These are phyloP conservation scores for Petunia axillaris DNA, from an alignment of 257 asterid species.

Conservation along the genomic window DNA sequence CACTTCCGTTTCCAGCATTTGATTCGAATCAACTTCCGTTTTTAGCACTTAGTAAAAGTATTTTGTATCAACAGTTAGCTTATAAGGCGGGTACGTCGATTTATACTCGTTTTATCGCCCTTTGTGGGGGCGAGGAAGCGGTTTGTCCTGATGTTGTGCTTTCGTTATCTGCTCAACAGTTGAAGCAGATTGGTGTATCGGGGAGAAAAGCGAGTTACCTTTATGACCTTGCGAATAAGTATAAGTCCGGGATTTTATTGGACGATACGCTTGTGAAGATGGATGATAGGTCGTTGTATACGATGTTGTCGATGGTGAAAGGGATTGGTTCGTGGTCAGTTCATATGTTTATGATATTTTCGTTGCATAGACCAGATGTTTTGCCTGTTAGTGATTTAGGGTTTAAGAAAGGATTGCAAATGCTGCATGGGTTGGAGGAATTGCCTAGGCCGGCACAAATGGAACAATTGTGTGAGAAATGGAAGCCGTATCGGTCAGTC, in stretches of 20 bases:
- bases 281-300: conserved; percentile 87
- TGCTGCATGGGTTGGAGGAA: conserved; percentile 77
- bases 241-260: conserved; percentile 72
- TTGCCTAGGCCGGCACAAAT: conserved; percentile 86
- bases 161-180: conserved; percentile 69
- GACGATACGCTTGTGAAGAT: conserved; percentile 79
- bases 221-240: conserved; percentile 77
- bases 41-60: conserved; percentile 74
- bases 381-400: conserved; percentile 90
- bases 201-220: conserved; percentile 85
- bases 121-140: conserved; percentile 70
- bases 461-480: conserved; percentile 89
- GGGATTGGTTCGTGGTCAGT: conserved; percentile 98
- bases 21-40: conserved; percentile 67
- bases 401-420: conserved; percentile 90
- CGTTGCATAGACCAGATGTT: conserved; percentile 89
- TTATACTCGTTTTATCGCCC: conserved; percentile 70
- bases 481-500: conserved; percentile 93
- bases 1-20: conserved; percentile 61
- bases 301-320: conserved; percentile 93
- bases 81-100: conserved; percentile 80
- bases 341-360: conserved; percentile 94
- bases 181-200: conserved; percentile 87
- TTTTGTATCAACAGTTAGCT: conserved; percentile 85
- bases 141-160: conserved; percentile 75